Base-by-base conservation (phyloP, 129 eudicot species). In the Centella asiatica region DNA sequence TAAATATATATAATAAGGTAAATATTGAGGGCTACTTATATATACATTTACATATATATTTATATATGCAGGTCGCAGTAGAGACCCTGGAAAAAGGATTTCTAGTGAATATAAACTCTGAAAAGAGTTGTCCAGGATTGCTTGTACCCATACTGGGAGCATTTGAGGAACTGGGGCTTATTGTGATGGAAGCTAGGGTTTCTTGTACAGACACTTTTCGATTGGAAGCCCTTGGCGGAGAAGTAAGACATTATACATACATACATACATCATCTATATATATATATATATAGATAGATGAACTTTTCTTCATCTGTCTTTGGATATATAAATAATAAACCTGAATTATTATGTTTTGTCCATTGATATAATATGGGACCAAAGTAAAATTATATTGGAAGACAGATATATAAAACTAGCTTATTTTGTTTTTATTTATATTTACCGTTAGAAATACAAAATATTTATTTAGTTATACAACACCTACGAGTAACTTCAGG, bases 61-160 rank as follows among this genome's bases (percentile, higher is more conserved):
- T 71, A 25, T 5, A 1, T 40, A 2, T 28, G 80, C 72, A 83
- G 86, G 95, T 93, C n/a, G 69, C 83, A 12, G 99, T 93, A 45
- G 86, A 93, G 80, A 74, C 92, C 80, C 83, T 85, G 76, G 95
- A 87, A 57, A 93, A 80, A 72, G 99, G 99, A 50, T 80, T 81
- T 69, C 74, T 80, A 29, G 94, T 93, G 58, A 85, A 76, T 55
- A 66, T 93, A 26, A 72, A 72, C 56, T 78, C 89, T 47, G 89
- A 76, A 42, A 82, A 66, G 70, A 93, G 75, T 73, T 82, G 89
- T 50, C 95, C 88, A 7, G 96, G 95, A 29, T 71, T 93, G 74
- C 88, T 87, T 44, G 96, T 85, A 18, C 77, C 66, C 17, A 61
- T 87, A 28, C 65, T 88, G 46, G 84, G 77, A 82, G 89, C 87